Evolutionary conservation across 2,329 filamentous ascomycete species (phyloP), one percentile per base, ranked within the genome.

Genomic region (Sporothrix dimorphospora): DNA sequence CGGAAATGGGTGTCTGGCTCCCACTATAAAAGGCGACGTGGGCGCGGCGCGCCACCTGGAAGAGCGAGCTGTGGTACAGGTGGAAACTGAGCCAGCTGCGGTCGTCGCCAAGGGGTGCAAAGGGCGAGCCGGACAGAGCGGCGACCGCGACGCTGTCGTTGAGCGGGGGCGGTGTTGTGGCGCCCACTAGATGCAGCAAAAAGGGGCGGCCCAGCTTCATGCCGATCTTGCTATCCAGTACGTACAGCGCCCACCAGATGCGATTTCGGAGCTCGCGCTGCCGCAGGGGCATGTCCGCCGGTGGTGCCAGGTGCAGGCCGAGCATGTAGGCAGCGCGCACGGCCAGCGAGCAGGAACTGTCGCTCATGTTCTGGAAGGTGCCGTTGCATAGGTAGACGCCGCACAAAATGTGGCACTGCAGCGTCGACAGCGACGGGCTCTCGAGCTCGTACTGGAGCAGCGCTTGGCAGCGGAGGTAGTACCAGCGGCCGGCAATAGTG

Each of bases 341-440:
- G 2, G 81, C 81, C 12, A 69, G 34, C 1, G 47, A n/a, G 38
- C 49, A 69, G 2, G 49, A 19, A 12, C 66, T 69, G 49, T 69
- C 66, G n/a, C 47, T 55, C 66, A 69, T 69, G n/a, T 69, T 69
- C 34, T 80, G 79, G 55, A 80, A 81, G 4, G 80, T 80, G 0
- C 78, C 82, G 67, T 79, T 78, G 59, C 77, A 80, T 0, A 85
- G 78, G 75, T 83, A 84, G 11, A 83, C 75, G 14, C 77, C 76
- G 27, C 76, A 80, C 24, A 83, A 77, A 4, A 83, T 76, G 65
- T 83, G 79, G 72, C 80, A 81, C 73, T 84, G 83, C 16, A 84
- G 73, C 0, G 82, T 82, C 2, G 77, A 75, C 27, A 83, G 78
- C 0, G 81, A 78, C 0, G 81, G 82, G 38, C 78, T 80, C 74